Base-by-base conservation (phyloP, 208 protist genomes). In the Wallacemonas rigidus region DNA sequence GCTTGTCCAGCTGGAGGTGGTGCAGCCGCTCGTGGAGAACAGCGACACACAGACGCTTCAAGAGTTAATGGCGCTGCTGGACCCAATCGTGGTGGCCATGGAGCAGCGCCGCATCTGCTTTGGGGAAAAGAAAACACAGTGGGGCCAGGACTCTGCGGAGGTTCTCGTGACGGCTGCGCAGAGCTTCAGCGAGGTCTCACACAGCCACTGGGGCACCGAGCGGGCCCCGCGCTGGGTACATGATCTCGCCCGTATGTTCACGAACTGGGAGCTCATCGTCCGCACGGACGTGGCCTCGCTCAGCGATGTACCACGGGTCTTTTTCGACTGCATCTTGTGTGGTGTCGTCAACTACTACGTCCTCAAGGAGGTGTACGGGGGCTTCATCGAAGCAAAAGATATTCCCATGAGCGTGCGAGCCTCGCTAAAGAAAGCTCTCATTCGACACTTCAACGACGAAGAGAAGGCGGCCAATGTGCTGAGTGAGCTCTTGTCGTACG, bases 241-340 rank as follows among this genome's bases (percentile, higher is more conserved):
- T 67, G 90, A 95, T 60, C 80, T 95, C 1, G 92, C 88, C 1
- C 71, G 83, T 2, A 90, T 91, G 74, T 97, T 95, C 74, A 90
- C 83, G 71, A 93, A 92, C 72, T 97, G 92, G 90, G 92, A 97
- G 43, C 61, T 77, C 7, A 86, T 93, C 76, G 85, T 97, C 38
- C 92, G 92, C 60, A 89, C 76, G 4, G 92, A 97, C 61, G 71
- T 94, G 5, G 50, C 36, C 40, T 80, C 87, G 1, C 83, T 95
- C 17, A 82, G 77, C 26, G 90, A 97, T 58, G 89, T 92, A 53
- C 92, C 92, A 63, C 75, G 85, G 35, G 86, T 86, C 78, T 83
- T 95, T 74, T 97, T 97, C 72, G 88, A 97, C 76, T 83, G 73
- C 77, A 76, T 97, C 36, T 73, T 97, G 8, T 74, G 53, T 64